These are phyloP conservation scores for Vanderwaltozyma tropicalis DNA, from an alignment of 805 yeast genomes.

Conservation along the genomic window DNA sequence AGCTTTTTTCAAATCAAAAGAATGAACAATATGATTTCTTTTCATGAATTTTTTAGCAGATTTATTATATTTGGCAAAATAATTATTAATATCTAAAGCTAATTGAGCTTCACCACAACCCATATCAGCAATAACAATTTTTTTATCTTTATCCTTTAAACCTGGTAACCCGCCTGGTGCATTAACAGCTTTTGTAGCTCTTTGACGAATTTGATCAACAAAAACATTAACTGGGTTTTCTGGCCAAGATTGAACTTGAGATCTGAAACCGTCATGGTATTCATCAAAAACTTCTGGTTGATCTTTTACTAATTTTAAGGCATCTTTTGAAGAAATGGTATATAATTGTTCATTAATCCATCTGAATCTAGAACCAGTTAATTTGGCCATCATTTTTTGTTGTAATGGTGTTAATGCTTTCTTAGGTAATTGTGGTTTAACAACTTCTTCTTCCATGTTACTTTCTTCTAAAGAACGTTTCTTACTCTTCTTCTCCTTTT, in stretches of 20 bases:
- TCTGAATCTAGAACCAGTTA: slow-evolving; percentile 90
- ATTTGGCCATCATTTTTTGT: slow-evolving; percentile 88
- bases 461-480: slow-evolving; percentile 3
- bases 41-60: slow-evolving; percentile 30
- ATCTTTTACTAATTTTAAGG: slow-evolving; percentile 56
- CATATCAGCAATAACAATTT: slow-evolving; percentile 89
- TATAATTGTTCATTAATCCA: slow-evolving; percentile 98
- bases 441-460: slow-evolving; percentile 2
- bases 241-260: slow-evolving; percentile 96
- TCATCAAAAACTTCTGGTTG: slow-evolving; percentile 89
- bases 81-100: slow-evolving; percentile 51
- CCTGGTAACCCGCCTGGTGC: slow-evolving; percentile 97
- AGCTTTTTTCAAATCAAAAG: slow-evolving; percentile 85
- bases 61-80: slow-evolving; percentile 31
- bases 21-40: slow-evolving; percentile 56
- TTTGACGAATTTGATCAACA: slow-evolving; percentile 53
- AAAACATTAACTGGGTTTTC: slow-evolving; percentile 95
- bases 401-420: slow-evolving; percentile 73
- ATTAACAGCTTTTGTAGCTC: slow-evolving; percentile 59
- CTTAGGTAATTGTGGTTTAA: slow-evolving; percentile 6
- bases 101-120: slow-evolving; percentile 98
- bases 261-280: slow-evolving; percentile 89
- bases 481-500: slow-evolving; percentile 1
- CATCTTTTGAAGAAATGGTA: slow-evolving; percentile 70
- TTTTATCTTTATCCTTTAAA: slow-evolving; percentile 32